Percentiles rank a stretch among this genome's conserved stretches.
Evolutionary conservation across 345 rosid genomes (phyloP).

Genomic region (Eucalyptus microcorys): DNA sequence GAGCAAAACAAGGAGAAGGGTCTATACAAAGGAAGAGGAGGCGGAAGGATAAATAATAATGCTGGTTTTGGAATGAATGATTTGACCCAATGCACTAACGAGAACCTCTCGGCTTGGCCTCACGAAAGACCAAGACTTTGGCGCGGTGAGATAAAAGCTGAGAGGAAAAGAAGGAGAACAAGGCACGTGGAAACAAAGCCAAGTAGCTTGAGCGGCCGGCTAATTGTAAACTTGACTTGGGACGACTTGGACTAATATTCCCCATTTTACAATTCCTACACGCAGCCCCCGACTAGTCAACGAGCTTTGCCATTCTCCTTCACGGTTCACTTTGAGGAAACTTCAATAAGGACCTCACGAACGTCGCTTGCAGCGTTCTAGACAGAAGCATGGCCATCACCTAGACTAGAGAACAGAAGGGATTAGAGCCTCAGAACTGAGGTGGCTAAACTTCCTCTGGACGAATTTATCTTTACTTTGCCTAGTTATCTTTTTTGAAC

Average conservation of each 20-base stretch:
- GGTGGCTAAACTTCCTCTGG: not conserved
- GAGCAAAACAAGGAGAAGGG: not conserved
- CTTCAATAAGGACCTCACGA: too few species aligned
- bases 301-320: not conserved
- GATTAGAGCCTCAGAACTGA: not conserved
- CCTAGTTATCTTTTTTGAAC: too few species aligned
- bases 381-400: too few species aligned
- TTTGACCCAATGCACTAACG: not conserved
- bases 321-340: too few species aligned
- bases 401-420: not conserved
- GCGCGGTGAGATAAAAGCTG: not conserved
- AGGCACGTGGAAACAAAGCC: not conserved
- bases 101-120: not conserved
- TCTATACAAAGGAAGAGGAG: not conserved
- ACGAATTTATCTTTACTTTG: not conserved
- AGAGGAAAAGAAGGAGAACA: not conserved
- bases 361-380: not conserved
- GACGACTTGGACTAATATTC: not conserved
- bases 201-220: not conserved
- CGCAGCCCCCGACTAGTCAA: not conserved
- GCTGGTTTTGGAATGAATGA: not conserved
- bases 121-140: not conserved
- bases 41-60: too few species aligned
- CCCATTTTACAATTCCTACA: not conserved
- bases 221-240: not conserved